Evolutionary conservation across 257 asterid genomes (phyloP).

Genomic region (Nicotiana tabacum): DNA sequence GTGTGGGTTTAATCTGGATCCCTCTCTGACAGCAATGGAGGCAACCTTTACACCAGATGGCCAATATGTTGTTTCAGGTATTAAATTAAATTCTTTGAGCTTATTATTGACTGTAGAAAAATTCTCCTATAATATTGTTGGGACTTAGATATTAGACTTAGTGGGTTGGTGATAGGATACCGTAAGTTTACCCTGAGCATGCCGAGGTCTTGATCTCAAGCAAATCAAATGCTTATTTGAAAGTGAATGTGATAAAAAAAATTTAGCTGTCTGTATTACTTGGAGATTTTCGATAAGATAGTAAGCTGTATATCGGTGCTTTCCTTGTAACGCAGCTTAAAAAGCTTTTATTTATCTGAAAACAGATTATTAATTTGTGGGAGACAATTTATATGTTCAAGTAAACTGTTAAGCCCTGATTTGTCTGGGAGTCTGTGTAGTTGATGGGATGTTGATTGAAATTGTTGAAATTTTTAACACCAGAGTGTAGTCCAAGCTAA

Average conservation of each 20-base stretch:
- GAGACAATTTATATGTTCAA: not conserved
- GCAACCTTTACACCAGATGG: conserved; percentile 98
- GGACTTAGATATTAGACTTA: not conserved
- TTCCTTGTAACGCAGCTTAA: not conserved
- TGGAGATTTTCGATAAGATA: not conserved
- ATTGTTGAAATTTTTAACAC: not conserved
- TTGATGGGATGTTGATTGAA: not conserved
- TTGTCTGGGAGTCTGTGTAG: not conserved
- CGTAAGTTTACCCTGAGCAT: not conserved
- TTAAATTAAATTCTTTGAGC: not conserved
- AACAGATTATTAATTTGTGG: not conserved
- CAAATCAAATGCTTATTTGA: not conserved
- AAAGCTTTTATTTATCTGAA: not conserved
- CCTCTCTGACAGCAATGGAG: conserved; percentile 61
- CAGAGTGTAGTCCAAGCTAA: not conserved
- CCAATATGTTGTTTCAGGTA: conserved; percentile 87
- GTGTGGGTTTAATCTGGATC: conserved; percentile 74
- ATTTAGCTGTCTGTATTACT: not conserved
- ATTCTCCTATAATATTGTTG: not conserved
- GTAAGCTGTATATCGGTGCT: not conserved
- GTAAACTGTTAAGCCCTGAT: not conserved
- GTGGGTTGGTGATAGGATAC: not conserved
- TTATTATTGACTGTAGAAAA: not conserved
- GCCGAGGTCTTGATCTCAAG: not conserved
- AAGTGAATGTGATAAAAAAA: not conserved